These are phyloP conservation scores for Quercus dentata DNA, from an alignment of 306 rosid genomes.

Conservation along the genomic window DNA sequence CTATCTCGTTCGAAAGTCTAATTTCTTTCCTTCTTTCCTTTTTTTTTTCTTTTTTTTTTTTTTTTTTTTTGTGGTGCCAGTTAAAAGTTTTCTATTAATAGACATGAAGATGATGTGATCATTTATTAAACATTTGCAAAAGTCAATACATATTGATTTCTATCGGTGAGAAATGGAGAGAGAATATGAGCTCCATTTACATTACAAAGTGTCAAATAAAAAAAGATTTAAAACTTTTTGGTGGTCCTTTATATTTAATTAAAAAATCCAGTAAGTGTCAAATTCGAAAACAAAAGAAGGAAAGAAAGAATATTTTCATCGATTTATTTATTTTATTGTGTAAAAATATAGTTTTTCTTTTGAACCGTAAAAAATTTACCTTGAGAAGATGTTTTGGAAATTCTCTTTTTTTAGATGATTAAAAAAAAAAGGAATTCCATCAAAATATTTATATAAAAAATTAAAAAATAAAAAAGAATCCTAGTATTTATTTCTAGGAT, in stretches of 20 bases:
- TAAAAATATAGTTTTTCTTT: too few species aligned
- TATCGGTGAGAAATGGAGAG: neutral
- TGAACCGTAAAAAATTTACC: too few species aligned
- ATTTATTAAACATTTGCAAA: neutral
- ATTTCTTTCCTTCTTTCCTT: too few species aligned
- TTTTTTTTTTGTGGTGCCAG: neutral
- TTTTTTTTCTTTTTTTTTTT: too few species aligned
- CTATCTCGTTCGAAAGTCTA: too few species aligned
- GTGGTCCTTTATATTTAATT: neutral
- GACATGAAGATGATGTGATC: neutral
- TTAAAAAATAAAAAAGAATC: too few species aligned
- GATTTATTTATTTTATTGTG: too few species aligned
- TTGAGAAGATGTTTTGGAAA: too few species aligned
- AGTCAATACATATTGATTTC: neutral
- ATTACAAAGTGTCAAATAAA: neutral
- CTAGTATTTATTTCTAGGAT: too few species aligned
- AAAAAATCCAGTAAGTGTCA: neutral
- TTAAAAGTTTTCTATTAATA: neutral
- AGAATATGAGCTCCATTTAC: neutral
- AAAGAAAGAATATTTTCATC: neutral
- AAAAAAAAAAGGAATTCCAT: too few species aligned
- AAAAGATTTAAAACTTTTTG: neutral
- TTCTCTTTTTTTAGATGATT: too few species aligned
- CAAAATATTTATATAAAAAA: too few species aligned
- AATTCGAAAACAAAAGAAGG: neutral